These are phyloP conservation scores for Eucalyptus decipiens DNA, from an alignment of 345 rosid species.

Conservation along the genomic window DNA sequence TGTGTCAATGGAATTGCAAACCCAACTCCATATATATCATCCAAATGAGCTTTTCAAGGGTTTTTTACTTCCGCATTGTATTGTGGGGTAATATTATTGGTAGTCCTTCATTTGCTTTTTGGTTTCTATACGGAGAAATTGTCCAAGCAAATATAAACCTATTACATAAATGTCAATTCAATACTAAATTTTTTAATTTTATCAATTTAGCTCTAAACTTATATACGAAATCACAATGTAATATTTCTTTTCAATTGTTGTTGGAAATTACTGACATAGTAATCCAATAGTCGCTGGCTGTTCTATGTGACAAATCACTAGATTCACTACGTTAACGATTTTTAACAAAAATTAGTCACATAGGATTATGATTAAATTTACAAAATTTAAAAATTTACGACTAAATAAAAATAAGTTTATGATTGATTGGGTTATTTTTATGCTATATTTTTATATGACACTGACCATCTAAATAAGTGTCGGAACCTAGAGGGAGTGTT, in stretches of 20 bases:
- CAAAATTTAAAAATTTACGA: accelerated
- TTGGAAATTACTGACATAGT: accelerated
- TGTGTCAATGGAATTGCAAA: not conserved
- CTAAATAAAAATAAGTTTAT: too few species aligned
- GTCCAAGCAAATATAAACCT: accelerated
- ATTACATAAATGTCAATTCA: too few species aligned
- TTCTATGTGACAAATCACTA: accelerated
- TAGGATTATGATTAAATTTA: not conserved
- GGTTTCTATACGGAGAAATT: not conserved
- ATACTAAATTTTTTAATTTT: too few species aligned
- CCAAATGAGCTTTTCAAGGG: not conserved
- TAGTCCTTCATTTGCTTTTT: not conserved
- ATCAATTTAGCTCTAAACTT: accelerated
- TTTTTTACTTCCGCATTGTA: not conserved
- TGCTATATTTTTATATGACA: not conserved
- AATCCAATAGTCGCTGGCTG: accelerated
- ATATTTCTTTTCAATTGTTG: accelerated
- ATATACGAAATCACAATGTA: accelerated
- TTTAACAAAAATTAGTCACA: too few species aligned
- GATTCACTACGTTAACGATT: accelerated
- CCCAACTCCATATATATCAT: not conserved
- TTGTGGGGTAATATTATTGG: not conserved
- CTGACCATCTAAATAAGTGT: not conserved
- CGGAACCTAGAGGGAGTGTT: not conserved
- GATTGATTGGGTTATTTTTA: not conserved